A percentile compares a stretch with the other conserved stretches of the same genome.
These are phyloP conservation scores for Entomophthora muscae DNA, from an alignment of 371 early-diverging fungal species.

Conservation along the genomic window DNA sequence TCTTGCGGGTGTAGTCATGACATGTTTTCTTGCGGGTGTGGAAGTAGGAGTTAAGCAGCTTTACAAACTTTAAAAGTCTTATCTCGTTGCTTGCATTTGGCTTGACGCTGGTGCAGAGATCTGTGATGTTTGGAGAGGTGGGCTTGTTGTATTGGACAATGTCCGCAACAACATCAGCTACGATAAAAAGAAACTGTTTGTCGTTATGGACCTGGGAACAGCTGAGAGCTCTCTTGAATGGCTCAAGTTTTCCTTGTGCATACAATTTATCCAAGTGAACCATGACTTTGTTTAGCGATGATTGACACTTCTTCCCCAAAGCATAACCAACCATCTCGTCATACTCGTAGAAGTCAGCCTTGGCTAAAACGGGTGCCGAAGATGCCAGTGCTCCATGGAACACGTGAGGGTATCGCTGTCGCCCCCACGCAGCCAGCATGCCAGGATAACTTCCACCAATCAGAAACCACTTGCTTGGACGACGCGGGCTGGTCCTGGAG, in stretches of 20 bases:
- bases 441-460: constrained; percentile 57
- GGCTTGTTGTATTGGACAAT: neutral
- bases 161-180: neutral
- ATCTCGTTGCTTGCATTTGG: neutral
- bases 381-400: constrained; percentile 51
- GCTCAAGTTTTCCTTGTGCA: neutral
- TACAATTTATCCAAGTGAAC: constrained; percentile 5
- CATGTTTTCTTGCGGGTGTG: neutral
- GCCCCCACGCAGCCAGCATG: constrained; percentile 50
- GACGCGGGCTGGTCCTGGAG: constrained; percentile 17
- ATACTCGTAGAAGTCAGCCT: constrained; percentile 9
- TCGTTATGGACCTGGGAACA: neutral
- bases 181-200: neutral
- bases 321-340: neutral
- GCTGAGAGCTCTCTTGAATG: neutral
- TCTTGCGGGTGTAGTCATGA: neutral
- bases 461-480: constrained; percentile 33
- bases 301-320: neutral
- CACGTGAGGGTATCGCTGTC: constrained; percentile 37
- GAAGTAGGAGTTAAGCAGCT: neutral
- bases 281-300: neutral
- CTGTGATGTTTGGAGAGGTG: neutral
- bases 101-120: neutral
- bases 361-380: constrained; percentile 41
- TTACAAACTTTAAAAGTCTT: neutral